Conservation (phyloP, 2,329 filamentous ascomycete genomes). For the Epichloe hybrida region DNA sequence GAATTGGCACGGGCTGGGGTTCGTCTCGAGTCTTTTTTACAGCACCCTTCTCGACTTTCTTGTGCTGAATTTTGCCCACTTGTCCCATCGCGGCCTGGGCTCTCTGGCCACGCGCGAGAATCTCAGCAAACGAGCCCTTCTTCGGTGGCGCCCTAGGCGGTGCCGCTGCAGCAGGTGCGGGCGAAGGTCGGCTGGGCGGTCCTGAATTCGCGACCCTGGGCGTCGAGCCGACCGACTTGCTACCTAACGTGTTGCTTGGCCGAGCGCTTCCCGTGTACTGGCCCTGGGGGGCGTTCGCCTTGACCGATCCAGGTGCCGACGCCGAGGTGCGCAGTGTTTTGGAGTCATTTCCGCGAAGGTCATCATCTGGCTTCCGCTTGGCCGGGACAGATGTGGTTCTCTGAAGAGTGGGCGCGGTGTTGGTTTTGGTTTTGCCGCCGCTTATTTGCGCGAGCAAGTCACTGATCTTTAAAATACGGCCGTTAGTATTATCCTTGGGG, state of each 20-base stretch:
- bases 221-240: slow-evolving; percentile 13
- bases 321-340: slow-evolving; percentile 27
- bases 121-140: slow-evolving; percentile 61
- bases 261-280: slow-evolving; percentile 4
- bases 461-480: slow-evolving; percentile 15
- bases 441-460: slow-evolving; percentile 41
- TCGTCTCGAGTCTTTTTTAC: slow-evolving; percentile 34
- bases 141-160: slow-evolving; percentile 41
- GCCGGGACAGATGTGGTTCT: slow-evolving; percentile 16
- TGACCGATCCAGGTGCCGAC: background rate
- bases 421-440: slow-evolving; percentile 33
- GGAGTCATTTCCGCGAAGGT: slow-evolving; percentile 24
- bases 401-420: slow-evolving; percentile 17
- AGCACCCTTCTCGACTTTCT: slow-evolving; percentile 51
- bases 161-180: slow-evolving; percentile 18
- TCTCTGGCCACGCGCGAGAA: slow-evolving; percentile 57
- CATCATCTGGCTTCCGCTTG: slow-evolving; percentile 47
- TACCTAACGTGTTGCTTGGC: slow-evolving; percentile 11
- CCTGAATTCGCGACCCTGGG: slow-evolving; percentile 9
- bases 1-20: slow-evolving; percentile 11
- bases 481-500: background rate
- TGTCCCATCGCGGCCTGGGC: slow-evolving; percentile 47
- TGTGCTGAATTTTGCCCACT: slow-evolving; percentile 62
- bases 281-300: background rate
- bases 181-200: slow-evolving; percentile 12